A percentile compares a stretch with the other conserved stretches of the same genome.
Conservation (phyloP, 106 monocot genomes). For the Dioscorea dumetorum region DNA sequence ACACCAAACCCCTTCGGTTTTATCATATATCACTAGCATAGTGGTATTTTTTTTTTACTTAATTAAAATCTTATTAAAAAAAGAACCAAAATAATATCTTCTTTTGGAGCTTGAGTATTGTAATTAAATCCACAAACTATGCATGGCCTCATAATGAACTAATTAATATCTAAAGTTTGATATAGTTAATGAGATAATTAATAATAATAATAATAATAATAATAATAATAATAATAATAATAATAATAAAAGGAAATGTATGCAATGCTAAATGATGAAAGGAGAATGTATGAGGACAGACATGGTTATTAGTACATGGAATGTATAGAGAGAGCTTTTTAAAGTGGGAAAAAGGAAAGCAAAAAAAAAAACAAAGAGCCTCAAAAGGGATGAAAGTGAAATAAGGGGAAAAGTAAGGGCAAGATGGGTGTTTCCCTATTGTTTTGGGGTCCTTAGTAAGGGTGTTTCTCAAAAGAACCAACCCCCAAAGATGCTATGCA, state of each 20-base stretch:
- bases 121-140: too few species aligned
- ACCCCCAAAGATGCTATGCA: not conserved
- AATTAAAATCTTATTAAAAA: too few species aligned
- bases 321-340: not conserved
- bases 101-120: too few species aligned
- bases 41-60: too few species aligned
- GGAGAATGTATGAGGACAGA: not conserved
- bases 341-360: slow-evolving; percentile 1
- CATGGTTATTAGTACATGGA: not conserved
- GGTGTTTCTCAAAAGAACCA: slow-evolving; percentile 1
- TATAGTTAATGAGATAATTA: too few species aligned
- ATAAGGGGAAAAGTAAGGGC: not conserved
- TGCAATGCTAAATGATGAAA: not conserved
- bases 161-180: too few species aligned
- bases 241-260: not conserved
- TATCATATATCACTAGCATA: too few species aligned
- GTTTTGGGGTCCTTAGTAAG: not conserved
- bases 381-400: slow-evolving; percentile 21
- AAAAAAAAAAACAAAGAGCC: slow-evolving; percentile 1
- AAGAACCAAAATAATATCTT: too few species aligned
- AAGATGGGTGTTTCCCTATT: not conserved
- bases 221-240: too few species aligned
- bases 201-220: too few species aligned
- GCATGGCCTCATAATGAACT: too few species aligned
- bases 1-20: too few species aligned